Percentiles rank a stretch among this genome's conserved stretches.
phyloP scores from a whole-genome alignment of 225 moss, liverwort and hornwort genomes.

The Marchantia paleacea region DNA sequence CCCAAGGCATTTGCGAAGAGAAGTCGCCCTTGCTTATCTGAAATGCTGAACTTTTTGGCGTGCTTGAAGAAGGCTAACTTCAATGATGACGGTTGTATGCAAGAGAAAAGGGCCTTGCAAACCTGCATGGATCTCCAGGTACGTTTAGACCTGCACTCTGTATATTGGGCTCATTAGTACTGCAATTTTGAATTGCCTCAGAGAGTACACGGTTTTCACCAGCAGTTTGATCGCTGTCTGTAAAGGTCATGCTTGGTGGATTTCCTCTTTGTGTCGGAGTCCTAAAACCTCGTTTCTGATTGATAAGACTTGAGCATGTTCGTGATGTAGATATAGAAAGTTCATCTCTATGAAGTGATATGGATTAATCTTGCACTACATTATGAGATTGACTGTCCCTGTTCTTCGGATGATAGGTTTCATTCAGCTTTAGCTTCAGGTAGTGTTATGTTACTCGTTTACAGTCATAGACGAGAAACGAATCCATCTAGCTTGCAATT shows the following conservation, averaged over 20 bases:
- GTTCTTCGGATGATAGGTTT: too few relatives aligned
- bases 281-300: background rate
- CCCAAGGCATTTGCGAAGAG: conserved; percentile 70
- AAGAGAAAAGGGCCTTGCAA: conserved; percentile 66
- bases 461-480: too few relatives aligned
- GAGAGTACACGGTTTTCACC: background rate
- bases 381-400: too few relatives aligned
- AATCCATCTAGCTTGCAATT: too few relatives aligned
- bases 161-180: background rate
- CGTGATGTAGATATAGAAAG: too few relatives aligned
- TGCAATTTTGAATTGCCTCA: background rate
- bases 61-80: conserved; percentile 85
- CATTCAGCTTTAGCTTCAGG: too few relatives aligned
- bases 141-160: background rate
- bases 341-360: too few relatives aligned
- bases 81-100: conserved; percentile 73
- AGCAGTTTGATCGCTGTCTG: background rate
- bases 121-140: conserved; percentile 98
- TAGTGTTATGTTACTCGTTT: too few relatives aligned
- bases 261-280: background rate
- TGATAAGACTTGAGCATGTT: too few relatives aligned
- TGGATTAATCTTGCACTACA: background rate
- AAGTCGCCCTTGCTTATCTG: conserved; percentile 68
- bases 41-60: conserved; percentile 86
- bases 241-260: background rate